These are phyloP conservation scores for Pichia sp. DNA, from an alignment of 1,139 yeast genomes.

Conservation along the genomic window DNA sequence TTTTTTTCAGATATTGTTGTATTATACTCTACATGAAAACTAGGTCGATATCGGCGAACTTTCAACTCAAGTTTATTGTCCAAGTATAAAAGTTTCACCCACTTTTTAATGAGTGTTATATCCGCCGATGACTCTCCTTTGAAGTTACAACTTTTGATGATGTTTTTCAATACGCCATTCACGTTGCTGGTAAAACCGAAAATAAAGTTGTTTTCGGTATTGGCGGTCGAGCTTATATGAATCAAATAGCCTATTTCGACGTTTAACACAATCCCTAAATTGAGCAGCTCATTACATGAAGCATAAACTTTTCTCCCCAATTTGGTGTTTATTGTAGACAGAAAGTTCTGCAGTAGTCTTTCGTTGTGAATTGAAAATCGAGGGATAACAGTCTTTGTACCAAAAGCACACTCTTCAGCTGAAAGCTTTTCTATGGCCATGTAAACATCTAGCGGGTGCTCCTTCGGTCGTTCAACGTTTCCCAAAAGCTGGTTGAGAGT, in stretches of 20 bases:
- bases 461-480: constrained; percentile 3
- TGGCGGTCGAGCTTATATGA: constrained; percentile 11
- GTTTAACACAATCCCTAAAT: constrained; percentile 16
- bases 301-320: constrained; percentile 12
- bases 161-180: constrained; percentile 5
- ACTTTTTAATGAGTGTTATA: constrained; percentile 2
- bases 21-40: constrained; percentile 2
- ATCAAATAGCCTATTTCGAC: constrained; percentile 14
- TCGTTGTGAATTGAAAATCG: constrained; percentile 5
- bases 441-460: constrained; percentile 7
- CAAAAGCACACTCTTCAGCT: neutral
- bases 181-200: constrained; percentile 6
- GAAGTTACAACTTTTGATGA: constrained; percentile 7
- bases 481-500: neutral
- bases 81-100: constrained; percentile 7
- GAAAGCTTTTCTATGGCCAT: neutral
- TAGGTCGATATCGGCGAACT: neutral
- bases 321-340: constrained; percentile 1
- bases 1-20: neutral
- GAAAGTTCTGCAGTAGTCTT: neutral
- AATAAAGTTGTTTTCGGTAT: constrained; percentile 1
- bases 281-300: constrained; percentile 2
- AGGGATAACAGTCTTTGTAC: neutral
- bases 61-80: constrained; percentile 3
- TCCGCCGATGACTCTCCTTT: neutral